These are phyloP conservation scores for Helicostylum pulchrum DNA, from an alignment of 192 early-diverging fungal genomes.

Conservation along the genomic window DNA sequence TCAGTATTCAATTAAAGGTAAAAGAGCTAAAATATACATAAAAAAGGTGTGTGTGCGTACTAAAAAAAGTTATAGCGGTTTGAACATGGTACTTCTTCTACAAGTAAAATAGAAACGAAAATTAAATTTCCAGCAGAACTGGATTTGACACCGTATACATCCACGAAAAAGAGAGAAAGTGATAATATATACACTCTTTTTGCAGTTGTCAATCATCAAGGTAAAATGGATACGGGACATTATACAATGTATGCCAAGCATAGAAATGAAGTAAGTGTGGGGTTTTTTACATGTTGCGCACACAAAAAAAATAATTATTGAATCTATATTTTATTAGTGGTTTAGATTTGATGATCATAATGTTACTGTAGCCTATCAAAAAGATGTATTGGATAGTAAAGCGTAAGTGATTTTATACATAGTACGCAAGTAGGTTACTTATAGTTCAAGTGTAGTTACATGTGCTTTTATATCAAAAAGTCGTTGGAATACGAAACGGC, in stretches of 20 bases:
- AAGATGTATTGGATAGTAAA: slow-evolving; percentile 75
- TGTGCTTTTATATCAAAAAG: slow-evolving; percentile 85
- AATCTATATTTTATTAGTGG: slow-evolving; percentile 60
- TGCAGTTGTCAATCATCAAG: slow-evolving; percentile 90
- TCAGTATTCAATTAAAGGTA: slow-evolving; percentile 90
- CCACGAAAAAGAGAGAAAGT: slow-evolving; percentile 34
- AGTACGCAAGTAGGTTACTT: neutral
- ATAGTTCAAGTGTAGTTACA: slow-evolving; percentile 53
- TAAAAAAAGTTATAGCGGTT: no score
- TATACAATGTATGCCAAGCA: slow-evolving; percentile 83
- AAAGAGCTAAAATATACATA: no score
- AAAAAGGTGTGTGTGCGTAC: no score
- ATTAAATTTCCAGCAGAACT: slow-evolving; percentile 80
- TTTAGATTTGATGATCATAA: slow-evolving; percentile 86
- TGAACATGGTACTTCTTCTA: slow-evolving; percentile 63
- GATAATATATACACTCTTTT: slow-evolving; percentile 82
- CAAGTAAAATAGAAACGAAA: slow-evolving; percentile 82
- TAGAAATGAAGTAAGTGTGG: slow-evolving; percentile 69
- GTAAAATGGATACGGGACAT: slow-evolving; percentile 92
- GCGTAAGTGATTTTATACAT: slow-evolving; percentile 41
- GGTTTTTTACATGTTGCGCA: no score
- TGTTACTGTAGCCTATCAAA: slow-evolving; percentile 63
- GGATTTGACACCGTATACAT: slow-evolving; percentile 91
- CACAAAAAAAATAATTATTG: no score
- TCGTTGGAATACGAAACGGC: slow-evolving; percentile 54